A percentile compares a stretch with the other conserved stretches of the same genome.
These are phyloP conservation scores for Jaminaea rosea DNA, from an alignment of 1,284 basidiomycete species.

Conservation along the genomic window DNA sequence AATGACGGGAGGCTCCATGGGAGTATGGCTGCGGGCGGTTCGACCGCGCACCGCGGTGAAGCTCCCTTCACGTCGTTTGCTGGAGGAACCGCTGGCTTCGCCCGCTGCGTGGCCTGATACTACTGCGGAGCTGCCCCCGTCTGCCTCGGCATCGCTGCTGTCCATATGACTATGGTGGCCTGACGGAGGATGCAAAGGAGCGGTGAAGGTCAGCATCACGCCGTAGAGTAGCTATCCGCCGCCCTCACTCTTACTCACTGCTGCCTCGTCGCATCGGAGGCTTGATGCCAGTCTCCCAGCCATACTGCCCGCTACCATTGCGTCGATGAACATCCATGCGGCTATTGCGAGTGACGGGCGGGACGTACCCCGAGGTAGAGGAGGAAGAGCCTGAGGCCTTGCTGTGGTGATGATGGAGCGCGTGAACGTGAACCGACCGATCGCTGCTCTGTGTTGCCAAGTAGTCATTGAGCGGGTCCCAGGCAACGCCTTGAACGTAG, in stretches of 20 bases:
- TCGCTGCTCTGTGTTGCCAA: constrained; percentile 45
- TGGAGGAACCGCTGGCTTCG: too few relatives aligned
- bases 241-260: constrained; percentile 30
- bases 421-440: constrained; percentile 37
- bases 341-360: constrained; percentile 28
- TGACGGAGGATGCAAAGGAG: too few relatives aligned
- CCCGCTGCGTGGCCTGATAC: too few relatives aligned
- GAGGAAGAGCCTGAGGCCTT: constrained; percentile 48
- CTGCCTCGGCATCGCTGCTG: too few relatives aligned
- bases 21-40: constrained; percentile 30
- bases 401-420: constrained; percentile 9
- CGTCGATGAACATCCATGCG: constrained; percentile 32
- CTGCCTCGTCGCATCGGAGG: constrained; percentile 32
- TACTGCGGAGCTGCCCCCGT: too few relatives aligned
- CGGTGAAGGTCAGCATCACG: too few relatives aligned
- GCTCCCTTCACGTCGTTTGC: too few relatives aligned
- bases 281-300: constrained; percentile 30
- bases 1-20: constrained; percentile 20
- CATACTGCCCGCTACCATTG: constrained; percentile 21
- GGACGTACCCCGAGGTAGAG: constrained; percentile 9
- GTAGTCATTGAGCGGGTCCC: constrained; percentile 43
- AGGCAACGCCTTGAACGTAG: constrained; percentile 46
- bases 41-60: constrained; percentile 23
- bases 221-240: background rate
- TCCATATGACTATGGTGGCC: too few relatives aligned